phyloP scores from a whole-genome alignment of 2,329 filamentous ascomycete genomes.

The Ceratocystis diversiconidia region DNA sequence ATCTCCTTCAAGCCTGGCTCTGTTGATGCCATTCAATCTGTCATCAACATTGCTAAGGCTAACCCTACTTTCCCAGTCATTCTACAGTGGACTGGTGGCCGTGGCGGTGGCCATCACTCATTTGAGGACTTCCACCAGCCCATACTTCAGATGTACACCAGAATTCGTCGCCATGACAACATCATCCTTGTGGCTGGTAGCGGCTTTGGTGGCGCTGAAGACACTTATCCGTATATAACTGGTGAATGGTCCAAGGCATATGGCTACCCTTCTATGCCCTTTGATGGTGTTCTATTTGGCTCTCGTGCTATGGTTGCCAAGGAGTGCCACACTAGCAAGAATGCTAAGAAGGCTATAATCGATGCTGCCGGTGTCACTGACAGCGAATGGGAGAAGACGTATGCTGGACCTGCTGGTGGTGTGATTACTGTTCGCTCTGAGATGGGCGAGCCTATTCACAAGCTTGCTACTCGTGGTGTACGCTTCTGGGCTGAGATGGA shows the following conservation, averaged over 20 bases:
- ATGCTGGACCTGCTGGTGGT: conserved; percentile 80
- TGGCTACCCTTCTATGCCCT: conserved; percentile 85
- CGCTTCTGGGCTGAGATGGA: conserved; percentile 98
- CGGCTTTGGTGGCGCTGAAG: conserved; percentile 79
- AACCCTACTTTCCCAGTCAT: conserved; percentile 88
- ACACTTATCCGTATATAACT: conserved; percentile 84
- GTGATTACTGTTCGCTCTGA: conserved; percentile 94
- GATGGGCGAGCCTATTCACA: conserved; percentile 99
- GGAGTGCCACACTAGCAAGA: conserved; percentile 76
- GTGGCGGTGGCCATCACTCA: conserved; percentile 87
- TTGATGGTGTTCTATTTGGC: conserved; percentile 80
- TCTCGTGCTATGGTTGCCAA: conserved; percentile 92
- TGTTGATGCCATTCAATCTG: conserved; percentile 70
- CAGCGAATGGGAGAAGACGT: conserved; percentile 78
- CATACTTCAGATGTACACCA: conserved; percentile 77
- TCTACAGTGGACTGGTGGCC: conserved; percentile 87
- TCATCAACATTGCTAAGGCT: conserved; percentile 88
- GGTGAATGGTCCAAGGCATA: conserved; percentile 78
- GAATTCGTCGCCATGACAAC: conserved; percentile 73
- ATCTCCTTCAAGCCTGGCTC: conserved; percentile 92
- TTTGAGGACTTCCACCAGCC: conserved; percentile 93
- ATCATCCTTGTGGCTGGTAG: conserved; percentile 80
- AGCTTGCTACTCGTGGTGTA: conserved; percentile 91
- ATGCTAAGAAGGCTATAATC: conserved; percentile 79
- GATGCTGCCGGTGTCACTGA: conserved; percentile 75